These are phyloP conservation scores for Pleoardoris graminearum DNA, from an alignment of 2,329 filamentous ascomycete genomes.

Conservation along the genomic window DNA sequence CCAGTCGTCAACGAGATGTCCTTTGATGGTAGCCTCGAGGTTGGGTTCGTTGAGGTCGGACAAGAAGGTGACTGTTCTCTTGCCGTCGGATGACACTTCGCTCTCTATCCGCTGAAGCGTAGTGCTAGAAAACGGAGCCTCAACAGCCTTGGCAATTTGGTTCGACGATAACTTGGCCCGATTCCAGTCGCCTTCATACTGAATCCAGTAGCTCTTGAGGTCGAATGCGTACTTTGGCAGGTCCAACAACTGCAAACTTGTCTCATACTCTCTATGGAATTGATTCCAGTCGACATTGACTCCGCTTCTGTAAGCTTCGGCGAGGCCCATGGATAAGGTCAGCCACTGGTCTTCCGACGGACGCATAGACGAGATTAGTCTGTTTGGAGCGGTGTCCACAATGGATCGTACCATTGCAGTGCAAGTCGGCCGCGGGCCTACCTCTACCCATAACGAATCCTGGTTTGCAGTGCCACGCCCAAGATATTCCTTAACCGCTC, in stretches of 20 bases:
- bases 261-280: slow-evolving; percentile 47
- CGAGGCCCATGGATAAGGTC: slow-evolving; percentile 52
- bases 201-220: slow-evolving; percentile 38
- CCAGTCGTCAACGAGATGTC: slow-evolving; percentile 69
- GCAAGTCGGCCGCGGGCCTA: slow-evolving; percentile 8
- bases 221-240: slow-evolving; percentile 42
- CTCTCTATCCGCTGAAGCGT: background rate
- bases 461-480: slow-evolving; percentile 29
- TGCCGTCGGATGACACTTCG: background rate
- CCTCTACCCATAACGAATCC: slow-evolving; percentile 1
- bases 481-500: slow-evolving; percentile 38
- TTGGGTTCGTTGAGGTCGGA: slow-evolving; percentile 68
- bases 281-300: slow-evolving; percentile 63
- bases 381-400: background rate
- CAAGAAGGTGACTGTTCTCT: slow-evolving; percentile 50
- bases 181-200: background rate
- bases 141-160: background rate
- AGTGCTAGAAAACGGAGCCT: background rate
- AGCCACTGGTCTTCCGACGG: slow-evolving; percentile 1
- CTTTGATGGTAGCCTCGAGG: slow-evolving; percentile 63
- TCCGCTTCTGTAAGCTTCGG: slow-evolving; percentile 57
- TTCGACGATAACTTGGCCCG: slow-evolving; percentile 9
- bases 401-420: background rate
- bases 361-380: background rate
- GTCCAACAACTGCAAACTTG: background rate